Conservation (phyloP, 352 stramenopile species). For the Peronospora farinosa region DNA sequence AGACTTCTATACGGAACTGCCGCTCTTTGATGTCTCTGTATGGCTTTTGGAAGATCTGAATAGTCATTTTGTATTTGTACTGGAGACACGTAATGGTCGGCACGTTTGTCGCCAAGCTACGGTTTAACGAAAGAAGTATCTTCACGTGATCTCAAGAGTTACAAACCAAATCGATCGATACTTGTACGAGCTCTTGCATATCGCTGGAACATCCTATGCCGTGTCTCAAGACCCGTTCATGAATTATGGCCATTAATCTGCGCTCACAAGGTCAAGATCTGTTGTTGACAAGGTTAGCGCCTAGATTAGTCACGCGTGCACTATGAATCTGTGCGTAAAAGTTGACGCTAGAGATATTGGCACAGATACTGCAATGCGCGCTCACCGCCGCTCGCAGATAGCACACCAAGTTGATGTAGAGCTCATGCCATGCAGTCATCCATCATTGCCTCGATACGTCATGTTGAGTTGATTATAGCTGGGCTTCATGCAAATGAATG, state of each 20-base stretch:
- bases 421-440: no score
- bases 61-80: no score
- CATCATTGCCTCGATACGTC: no score
- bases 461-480: no score
- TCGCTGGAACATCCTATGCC: conserved; percentile 32
- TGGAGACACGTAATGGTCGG: conserved; percentile 12
- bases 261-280: conserved; percentile 35
- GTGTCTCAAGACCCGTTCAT: conserved; percentile 58
- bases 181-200: conserved; percentile 52
- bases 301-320: conserved; percentile 51
- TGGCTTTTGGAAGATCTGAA: not conserved
- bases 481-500: no score
- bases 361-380: conserved; percentile 50
- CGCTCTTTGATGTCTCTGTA: conserved; percentile 1
- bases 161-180: conserved; percentile 55
- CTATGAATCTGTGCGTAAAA: conserved; percentile 48
- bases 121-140: conserved; percentile 43
- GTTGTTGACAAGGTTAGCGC: conserved; percentile 47
- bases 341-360: conserved; percentile 48
- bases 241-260: conserved; percentile 52
- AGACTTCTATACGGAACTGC: no score
- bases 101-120: conserved; percentile 11
- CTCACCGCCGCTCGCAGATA: conserved; percentile 48
- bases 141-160: conserved; percentile 65
- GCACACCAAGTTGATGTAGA: conserved; percentile 37